Percentiles rank a stretch among this genome's conserved stretches.
These are phyloP conservation scores for Fraxinus velutina DNA, from an alignment of 305 asterid genomes.

Conservation along the genomic window DNA sequence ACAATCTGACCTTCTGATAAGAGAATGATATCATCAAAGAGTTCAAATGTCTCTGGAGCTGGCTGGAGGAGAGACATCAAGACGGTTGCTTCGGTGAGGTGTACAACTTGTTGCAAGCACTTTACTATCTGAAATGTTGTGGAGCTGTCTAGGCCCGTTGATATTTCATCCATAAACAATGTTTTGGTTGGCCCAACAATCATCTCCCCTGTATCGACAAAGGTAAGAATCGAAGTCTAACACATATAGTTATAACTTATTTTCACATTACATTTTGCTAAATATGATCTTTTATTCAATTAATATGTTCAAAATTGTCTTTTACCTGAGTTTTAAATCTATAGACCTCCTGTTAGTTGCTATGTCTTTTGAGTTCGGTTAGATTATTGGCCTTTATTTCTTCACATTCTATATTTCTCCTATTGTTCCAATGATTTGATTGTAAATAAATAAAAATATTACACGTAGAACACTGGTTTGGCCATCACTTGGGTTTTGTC, in stretches of 20 bases:
- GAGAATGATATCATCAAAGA: conserved; percentile 15
- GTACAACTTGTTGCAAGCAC: conserved; percentile 21
- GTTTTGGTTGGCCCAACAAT: conserved; percentile 21
- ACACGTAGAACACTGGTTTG: neutral
- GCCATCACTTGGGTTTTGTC: neutral
- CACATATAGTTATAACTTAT: neutral
- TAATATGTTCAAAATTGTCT: neutral
- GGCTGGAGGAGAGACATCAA: conserved; percentile 24
- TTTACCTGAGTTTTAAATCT: neutral
- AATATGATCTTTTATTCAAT: neutral
- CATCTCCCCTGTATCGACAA: conserved; percentile 16
- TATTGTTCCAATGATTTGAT: neutral
- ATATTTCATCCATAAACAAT: conserved; percentile 20
- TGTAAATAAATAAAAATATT: neutral
- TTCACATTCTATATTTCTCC: neutral
- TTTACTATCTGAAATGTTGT: conserved; percentile 22
- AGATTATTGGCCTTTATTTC: neutral
- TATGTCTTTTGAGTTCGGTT: neutral
- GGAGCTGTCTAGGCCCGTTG: conserved; percentile 23
- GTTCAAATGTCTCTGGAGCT: conserved; percentile 23
- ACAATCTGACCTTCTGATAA: conserved; percentile 20
- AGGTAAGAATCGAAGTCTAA: conserved; percentile 3
- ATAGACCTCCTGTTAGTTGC: neutral
- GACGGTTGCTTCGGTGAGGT: conserved; percentile 17
- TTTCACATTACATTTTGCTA: neutral